A percentile compares a stretch with the other conserved stretches of the same genome.
These are phyloP conservation scores for Candida orba DNA, from an alignment of 805 yeast species.

Conservation along the genomic window DNA sequence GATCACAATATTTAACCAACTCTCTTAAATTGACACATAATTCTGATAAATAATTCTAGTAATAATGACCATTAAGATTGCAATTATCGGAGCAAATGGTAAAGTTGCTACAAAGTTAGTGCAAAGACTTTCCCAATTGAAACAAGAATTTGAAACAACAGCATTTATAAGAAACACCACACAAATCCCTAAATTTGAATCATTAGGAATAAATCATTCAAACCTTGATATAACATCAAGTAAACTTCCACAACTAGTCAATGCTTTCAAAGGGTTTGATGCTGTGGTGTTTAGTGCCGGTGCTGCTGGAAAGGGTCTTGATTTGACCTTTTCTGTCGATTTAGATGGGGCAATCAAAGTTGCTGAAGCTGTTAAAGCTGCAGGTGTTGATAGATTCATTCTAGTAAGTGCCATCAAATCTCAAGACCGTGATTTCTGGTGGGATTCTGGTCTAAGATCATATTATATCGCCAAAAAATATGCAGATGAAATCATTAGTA, in stretches of 20 bases:
- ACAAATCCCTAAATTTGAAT: slow-evolving; percentile 35
- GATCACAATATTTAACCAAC: too few species aligned
- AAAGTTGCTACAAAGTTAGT: slow-evolving; percentile 45
- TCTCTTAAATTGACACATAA: too few species aligned
- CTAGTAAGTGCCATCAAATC: slow-evolving; percentile 52
- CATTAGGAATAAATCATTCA: slow-evolving; percentile 31
- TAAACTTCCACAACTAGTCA: slow-evolving; percentile 28
- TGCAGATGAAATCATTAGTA: slow-evolving; percentile 43
- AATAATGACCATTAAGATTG: slow-evolving; percentile 25
- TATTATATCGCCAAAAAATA: slow-evolving; percentile 57
- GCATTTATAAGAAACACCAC: slow-evolving; percentile 39
- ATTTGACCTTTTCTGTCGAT: slow-evolving; percentile 43
- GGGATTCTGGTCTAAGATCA: slow-evolving; percentile 31
- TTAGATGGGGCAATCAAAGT: slow-evolving; percentile 54
- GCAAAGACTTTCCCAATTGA: slow-evolving; percentile 25
- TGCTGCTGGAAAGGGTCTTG: slow-evolving; percentile 48
- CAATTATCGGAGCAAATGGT: slow-evolving; percentile 57
- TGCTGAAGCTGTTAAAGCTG: slow-evolving; percentile 44
- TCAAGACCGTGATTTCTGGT: slow-evolving; percentile 41
- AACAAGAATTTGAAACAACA: slow-evolving; percentile 30
- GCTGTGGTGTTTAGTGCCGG: slow-evolving; percentile 59
- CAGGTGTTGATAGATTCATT: slow-evolving; percentile 38
- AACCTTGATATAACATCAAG: slow-evolving; percentile 33
- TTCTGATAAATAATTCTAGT: too few species aligned
- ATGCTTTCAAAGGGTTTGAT: slow-evolving; percentile 38